phyloP scores from a whole-genome alignment of 2,329 filamentous ascomycete genomes.

The Diaporthe helianthi region DNA sequence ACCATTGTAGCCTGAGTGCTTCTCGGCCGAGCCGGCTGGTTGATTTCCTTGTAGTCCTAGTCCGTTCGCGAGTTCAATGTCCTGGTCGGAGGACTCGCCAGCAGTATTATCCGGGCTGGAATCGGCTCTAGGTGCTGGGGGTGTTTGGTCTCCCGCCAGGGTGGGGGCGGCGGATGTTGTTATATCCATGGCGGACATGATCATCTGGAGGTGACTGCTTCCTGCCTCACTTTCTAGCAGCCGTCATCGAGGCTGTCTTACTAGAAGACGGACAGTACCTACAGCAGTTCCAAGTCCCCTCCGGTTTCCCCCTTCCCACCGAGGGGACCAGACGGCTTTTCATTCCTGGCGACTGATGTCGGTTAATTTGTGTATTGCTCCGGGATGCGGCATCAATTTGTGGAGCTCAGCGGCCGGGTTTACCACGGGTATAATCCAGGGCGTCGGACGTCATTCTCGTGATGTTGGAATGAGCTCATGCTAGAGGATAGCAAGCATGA shows the following conservation, averaged over 20 bases:
- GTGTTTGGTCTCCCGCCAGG: slow-evolving; percentile 5
- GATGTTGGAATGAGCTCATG: background rate
- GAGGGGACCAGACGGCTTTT: background rate
- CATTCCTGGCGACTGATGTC: background rate
- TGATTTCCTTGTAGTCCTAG: background rate
- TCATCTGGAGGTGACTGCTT: background rate
- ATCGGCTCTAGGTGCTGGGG: background rate
- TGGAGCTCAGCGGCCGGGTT: slow-evolving; percentile 6
- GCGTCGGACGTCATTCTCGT: slow-evolving; percentile 15
- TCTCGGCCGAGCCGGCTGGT: background rate
- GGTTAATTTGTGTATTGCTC: slow-evolving; percentile 13
- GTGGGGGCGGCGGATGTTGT: slow-evolving; percentile 23
- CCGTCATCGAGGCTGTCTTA: background rate
- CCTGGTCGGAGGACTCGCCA: background rate
- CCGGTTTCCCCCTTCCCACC: background rate
- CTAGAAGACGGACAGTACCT: too few relatives aligned
- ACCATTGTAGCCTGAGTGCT: background rate
- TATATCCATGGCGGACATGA: slow-evolving; percentile 14
- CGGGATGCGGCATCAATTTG: slow-evolving; percentile 10
- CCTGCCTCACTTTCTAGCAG: background rate
- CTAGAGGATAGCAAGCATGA: background rate
- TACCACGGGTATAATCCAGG: slow-evolving; percentile 15
- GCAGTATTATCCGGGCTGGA: background rate
- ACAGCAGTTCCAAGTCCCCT: background rate
- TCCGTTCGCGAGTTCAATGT: background rate